Base-by-base conservation (phyloP, 164 flowering plant genomes). In the Berberis vulgaris region DNA sequence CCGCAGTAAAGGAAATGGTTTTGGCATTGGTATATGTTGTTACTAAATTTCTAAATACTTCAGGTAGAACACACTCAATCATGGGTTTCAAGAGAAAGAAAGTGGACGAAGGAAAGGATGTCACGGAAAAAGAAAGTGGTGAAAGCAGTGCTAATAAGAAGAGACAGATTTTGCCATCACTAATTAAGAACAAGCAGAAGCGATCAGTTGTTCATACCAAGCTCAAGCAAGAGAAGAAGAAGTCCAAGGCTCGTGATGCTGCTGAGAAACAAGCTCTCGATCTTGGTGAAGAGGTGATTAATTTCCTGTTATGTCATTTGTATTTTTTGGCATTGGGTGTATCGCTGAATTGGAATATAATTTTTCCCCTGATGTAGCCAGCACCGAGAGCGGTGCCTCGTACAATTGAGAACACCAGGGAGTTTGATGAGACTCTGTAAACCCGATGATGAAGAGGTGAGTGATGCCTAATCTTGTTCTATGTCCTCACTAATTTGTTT, bases 401-500 rank as follows among this genome's bases (percentile, higher is more conserved):
- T 5, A 92, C 98, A 0, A 88, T 92, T 53, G 98, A 92, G 81
- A 92, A 92, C 71, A 85, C 96, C 1, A 84, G 97, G 67, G 98
- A 89, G 68, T 1, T 66, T 4, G 97, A 92, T 74, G 98, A 92
- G 77, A 92, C 98, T 89, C 43, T 89, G 96, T 69, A 80, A 58
- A 72, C 94, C 94, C 6, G 96, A 92, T 58, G 98, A 92, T 58
- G 96, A 92, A 62, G 97, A 92, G 89, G 97, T 89, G 12, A 45
- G 43, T 26, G 5, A 9, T 68, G 7, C 59, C 5, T 1, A 45
- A 1, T 26, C 5, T 49, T 42, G 9, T 41, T 63, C 4, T 46
- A 7, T 7, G 1, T 45, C 7, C 55, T 6, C 13, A 54, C n/a
- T 12, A 5, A 54, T 7, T 3, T 2, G n/a, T 47, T 1, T 1